phyloP scores from a whole-genome alignment of 2,329 filamentous ascomycete species.

The Bipolaris victoriae region DNA sequence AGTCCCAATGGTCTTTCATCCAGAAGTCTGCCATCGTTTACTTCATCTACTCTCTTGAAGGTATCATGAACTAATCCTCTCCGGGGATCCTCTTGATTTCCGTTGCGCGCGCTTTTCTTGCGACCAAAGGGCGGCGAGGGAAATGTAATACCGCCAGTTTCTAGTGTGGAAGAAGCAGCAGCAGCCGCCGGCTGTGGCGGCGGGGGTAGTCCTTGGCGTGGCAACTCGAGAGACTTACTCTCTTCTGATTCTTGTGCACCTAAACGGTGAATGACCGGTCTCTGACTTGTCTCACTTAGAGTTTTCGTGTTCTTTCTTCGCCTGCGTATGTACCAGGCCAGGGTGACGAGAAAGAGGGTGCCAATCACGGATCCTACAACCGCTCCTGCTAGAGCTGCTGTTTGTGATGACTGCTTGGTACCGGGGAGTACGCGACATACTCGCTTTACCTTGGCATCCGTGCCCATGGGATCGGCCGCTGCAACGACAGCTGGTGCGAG shows the following conservation, averaged over 20 bases:
- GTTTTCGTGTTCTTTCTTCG: slow-evolving; percentile 9
- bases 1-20: slow-evolving; percentile 26
- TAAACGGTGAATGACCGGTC: slow-evolving; percentile 10
- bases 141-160: slow-evolving; percentile 11
- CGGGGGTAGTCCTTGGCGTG: slow-evolving; percentile 12
- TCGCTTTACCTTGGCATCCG: slow-evolving; percentile 21
- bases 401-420: slow-evolving; percentile 11
- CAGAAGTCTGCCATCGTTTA: slow-evolving; percentile 25
- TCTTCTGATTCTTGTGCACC: slow-evolving; percentile 8
- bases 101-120: slow-evolving; percentile 1
- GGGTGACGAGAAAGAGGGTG: slow-evolving; percentile 15
- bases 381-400: slow-evolving; percentile 17
- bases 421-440: slow-evolving; percentile 20
- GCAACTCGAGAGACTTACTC: slow-evolving; percentile 17
- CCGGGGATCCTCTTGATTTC: slow-evolving; percentile 12
- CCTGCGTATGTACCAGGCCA: slow-evolving; percentile 13
- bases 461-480: slow-evolving; percentile 19
- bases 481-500: slow-evolving; percentile 23
- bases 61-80: slow-evolving; percentile 18
- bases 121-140: slow-evolving; percentile 9
- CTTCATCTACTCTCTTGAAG: slow-evolving; percentile 20
- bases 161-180: not conserved
- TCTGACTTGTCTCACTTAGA: slow-evolving; percentile 2
- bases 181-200: not conserved
- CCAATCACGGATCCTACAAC: slow-evolving; percentile 13